These are phyloP conservation scores for Colletotrichum sidae DNA, from an alignment of 2,329 filamentous ascomycete species.

Conservation along the genomic window DNA sequence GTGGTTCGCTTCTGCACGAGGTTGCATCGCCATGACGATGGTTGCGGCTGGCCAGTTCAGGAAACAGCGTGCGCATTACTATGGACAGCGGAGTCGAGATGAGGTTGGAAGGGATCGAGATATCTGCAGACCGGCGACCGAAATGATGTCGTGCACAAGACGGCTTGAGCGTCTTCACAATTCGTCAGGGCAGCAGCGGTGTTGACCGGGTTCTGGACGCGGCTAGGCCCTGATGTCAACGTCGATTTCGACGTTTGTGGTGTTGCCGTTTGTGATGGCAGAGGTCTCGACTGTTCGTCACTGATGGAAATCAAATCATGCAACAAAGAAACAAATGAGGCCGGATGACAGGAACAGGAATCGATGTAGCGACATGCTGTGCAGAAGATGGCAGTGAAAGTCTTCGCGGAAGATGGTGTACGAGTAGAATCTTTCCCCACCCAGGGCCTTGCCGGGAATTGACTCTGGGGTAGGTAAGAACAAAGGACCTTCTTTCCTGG, in stretches of 20 bases:
- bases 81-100: slow-evolving; percentile 4
- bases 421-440: slow-evolving; percentile 1
- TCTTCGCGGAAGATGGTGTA: too few species aligned
- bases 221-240: background rate
- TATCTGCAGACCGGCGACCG: slow-evolving; percentile 17
- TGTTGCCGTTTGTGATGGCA: background rate
- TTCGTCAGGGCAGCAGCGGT: slow-evolving; percentile 12
- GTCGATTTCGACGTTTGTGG: slow-evolving; percentile 1
- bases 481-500: slow-evolving; percentile 16
- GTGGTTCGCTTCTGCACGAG: slow-evolving; percentile 20
- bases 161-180: background rate
- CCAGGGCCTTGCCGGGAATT: background rate
- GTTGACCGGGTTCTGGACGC: slow-evolving; percentile 16
- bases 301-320: slow-evolving; percentile 9
- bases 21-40: slow-evolving; percentile 25
- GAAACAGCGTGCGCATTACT: slow-evolving; percentile 1
- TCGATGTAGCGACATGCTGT: slow-evolving; percentile 1
- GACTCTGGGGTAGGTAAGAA: slow-evolving; percentile 26
- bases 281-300: slow-evolving; percentile 10
- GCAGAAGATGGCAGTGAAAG: background rate
- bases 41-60: slow-evolving; percentile 32
- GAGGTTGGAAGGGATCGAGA: slow-evolving; percentile 25
- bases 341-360: slow-evolving; percentile 7
- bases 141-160: background rate
- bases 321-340: slow-evolving; percentile 24